Percentiles rank a stretch among this genome's conserved stretches.
These are phyloP conservation scores for Colletotrichum sp. DNA, from an alignment of 2,329 filamentous ascomycete genomes.

Conservation along the genomic window DNA sequence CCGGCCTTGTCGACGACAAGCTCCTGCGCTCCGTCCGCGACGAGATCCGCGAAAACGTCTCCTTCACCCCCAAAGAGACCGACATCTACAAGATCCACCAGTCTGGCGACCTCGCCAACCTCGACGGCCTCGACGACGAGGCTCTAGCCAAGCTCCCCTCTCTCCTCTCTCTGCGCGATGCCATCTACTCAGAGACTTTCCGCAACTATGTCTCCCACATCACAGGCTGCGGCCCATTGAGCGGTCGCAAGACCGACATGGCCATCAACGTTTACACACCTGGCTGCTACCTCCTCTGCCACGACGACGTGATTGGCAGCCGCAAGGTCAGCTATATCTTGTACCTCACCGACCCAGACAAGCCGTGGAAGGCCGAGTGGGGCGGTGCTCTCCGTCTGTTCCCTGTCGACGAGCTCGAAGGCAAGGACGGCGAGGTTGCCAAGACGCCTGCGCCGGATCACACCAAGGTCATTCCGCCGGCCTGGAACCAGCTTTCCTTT, in stretches of 20 bases:
- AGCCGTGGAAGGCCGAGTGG: slow-evolving; percentile 89
- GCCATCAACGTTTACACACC: slow-evolving; percentile 98
- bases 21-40: slow-evolving; percentile 85
- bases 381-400: slow-evolving; percentile 90
- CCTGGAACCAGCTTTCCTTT: slow-evolving; percentile 97
- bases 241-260: slow-evolving; percentile 96
- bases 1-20: slow-evolving; percentile 76
- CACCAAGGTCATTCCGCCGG: slow-evolving; percentile 84
- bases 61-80: slow-evolving; percentile 97
- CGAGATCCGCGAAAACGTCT: slow-evolving; percentile 89
- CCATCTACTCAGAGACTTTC: slow-evolving; percentile 89
- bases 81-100: slow-evolving; percentile 99
- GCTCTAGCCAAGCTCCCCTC: slow-evolving; percentile 87
- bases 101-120: slow-evolving; percentile 94
- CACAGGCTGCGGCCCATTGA: slow-evolving; percentile 84
- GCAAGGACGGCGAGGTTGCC: slow-evolving; percentile 74
- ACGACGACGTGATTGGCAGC: slow-evolving; percentile 99
- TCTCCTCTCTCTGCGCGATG: slow-evolving; percentile 89
- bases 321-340: slow-evolving; percentile 95
- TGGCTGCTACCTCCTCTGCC: slow-evolving; percentile 92
- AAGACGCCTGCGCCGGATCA: slow-evolving; percentile 82
- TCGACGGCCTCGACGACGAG: slow-evolving; percentile 89
- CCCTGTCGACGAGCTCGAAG: slow-evolving; percentile 69
- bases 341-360: slow-evolving; percentile 92
- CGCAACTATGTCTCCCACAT: slow-evolving; percentile 87